A percentile compares a stretch with the other conserved stretches of the same genome.
These are phyloP conservation scores for Gastrodia elata DNA, from an alignment of 106 monocot species.

Conservation along the genomic window DNA sequence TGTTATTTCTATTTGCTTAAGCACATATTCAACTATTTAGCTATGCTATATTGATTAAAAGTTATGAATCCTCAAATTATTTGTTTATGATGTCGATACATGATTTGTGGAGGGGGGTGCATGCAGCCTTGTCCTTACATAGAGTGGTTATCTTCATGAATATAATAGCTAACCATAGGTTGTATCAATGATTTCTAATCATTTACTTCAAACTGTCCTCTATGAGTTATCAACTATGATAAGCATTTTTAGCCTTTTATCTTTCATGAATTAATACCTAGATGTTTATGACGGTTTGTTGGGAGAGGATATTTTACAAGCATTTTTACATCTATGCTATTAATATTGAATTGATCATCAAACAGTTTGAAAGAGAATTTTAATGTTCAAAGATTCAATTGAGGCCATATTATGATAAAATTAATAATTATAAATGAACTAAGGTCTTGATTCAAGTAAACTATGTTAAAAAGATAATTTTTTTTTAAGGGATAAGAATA, in stretches of 20 bases:
- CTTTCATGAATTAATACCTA: too few relatives aligned
- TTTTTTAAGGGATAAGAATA: too few relatives aligned
- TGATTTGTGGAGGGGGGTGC: background rate
- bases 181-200: background rate
- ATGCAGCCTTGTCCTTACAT: background rate
- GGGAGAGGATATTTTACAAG: too few relatives aligned
- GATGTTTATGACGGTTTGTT: too few relatives aligned
- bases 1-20: slow-evolving; percentile 4
- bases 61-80: background rate
- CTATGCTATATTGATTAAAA: background rate
- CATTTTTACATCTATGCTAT: too few relatives aligned
- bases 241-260: background rate
- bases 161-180: background rate
- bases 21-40: background rate
- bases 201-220: background rate
- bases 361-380: too few relatives aligned
- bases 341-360: too few relatives aligned
- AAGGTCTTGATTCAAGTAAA: too few relatives aligned
- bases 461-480: too few relatives aligned
- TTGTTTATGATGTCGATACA: background rate
- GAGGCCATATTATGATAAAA: too few relatives aligned
- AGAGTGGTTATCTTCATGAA: background rate
- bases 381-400: too few relatives aligned
- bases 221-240: background rate
- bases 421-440: too few relatives aligned